A percentile compares a stretch with the other conserved stretches of the same genome.
phyloP scores from a whole-genome alignment of 2,329 filamentous ascomycete genomes.

The Fusarium sp. region DNA sequence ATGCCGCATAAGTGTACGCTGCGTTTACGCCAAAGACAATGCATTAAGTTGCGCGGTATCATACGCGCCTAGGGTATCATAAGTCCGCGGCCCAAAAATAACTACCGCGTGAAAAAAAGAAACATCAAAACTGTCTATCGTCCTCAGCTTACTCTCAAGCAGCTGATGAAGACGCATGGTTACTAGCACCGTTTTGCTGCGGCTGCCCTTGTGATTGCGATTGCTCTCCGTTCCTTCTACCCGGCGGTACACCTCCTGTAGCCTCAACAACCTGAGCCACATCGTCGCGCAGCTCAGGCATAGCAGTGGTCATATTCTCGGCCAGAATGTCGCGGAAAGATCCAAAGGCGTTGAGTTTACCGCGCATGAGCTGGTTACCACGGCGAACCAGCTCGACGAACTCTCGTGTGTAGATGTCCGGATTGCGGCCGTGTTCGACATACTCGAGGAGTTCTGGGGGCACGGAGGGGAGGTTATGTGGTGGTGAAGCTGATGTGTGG shows the following conservation, averaged over 20 bases:
- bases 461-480: conserved; percentile 61
- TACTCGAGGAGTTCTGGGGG: conserved; percentile 75
- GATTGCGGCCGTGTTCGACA: conserved; percentile 78
- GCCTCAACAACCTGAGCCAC: conserved; percentile 63
- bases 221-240: conserved; percentile 22
- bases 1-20: not conserved
- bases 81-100: not conserved
- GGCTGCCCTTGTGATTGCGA: not conserved
- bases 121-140: conserved; percentile 2
- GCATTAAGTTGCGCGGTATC: conserved; percentile 8
- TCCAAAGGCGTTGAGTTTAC: conserved; percentile 72
- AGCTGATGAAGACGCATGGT: conserved; percentile 15
- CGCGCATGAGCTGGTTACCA: conserved; percentile 74
- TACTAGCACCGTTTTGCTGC: conserved; percentile 28
- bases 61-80: conserved; percentile 18
- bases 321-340: conserved; percentile 72
- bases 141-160: conserved; percentile 3
- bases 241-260: conserved; percentile 53
- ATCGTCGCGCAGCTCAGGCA: conserved; percentile 70
- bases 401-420: conserved; percentile 79
- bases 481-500: conserved; percentile 56
- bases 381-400: conserved; percentile 76
- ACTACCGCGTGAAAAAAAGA: not conserved
- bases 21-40: not conserved
- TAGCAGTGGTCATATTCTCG: conserved; percentile 65